A percentile compares a stretch with the other conserved stretches of the same genome.
Conservation (phyloP, 176 grass and related monocot genomes). For the Cymbopogon citratus region DNA sequence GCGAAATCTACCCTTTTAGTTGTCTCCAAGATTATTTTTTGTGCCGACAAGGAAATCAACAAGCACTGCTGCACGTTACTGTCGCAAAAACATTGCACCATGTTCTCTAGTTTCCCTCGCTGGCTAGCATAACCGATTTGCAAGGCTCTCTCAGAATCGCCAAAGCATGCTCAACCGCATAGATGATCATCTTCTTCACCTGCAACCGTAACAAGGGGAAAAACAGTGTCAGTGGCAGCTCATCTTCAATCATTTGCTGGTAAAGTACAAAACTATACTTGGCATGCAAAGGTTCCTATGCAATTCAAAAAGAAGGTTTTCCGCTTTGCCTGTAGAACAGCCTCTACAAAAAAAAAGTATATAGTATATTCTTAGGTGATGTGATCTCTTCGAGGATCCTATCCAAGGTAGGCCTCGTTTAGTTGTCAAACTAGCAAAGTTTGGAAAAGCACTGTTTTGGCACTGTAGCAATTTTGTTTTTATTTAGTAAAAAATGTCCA, state of each 20-base stretch:
- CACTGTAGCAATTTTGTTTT: too few species aligned
- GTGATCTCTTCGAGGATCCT: too few species aligned
- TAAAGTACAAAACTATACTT: neutral
- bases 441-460: too few species aligned
- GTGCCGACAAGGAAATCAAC: neutral
- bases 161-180: constrained; percentile 42
- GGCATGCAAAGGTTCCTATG: neutral
- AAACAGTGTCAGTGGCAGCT: neutral
- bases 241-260: neutral
- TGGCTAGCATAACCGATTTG: neutral
- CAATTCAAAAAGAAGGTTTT: too few species aligned
- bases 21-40: neutral
- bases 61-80: neutral
- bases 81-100: neutral
- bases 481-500: too few species aligned
- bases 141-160: constrained; percentile 27
- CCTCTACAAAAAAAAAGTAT: too few species aligned
- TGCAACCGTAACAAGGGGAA: neutral
- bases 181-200: constrained; percentile 69
- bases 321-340: too few species aligned
- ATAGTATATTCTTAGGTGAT: too few species aligned
- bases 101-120: neutral
- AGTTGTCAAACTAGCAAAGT: too few species aligned
- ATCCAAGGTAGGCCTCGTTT: too few species aligned
- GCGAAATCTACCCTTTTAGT: neutral